Conservation (phyloP, 352 stramenopile genomes). For the Phytopythium delawarense region DNA sequence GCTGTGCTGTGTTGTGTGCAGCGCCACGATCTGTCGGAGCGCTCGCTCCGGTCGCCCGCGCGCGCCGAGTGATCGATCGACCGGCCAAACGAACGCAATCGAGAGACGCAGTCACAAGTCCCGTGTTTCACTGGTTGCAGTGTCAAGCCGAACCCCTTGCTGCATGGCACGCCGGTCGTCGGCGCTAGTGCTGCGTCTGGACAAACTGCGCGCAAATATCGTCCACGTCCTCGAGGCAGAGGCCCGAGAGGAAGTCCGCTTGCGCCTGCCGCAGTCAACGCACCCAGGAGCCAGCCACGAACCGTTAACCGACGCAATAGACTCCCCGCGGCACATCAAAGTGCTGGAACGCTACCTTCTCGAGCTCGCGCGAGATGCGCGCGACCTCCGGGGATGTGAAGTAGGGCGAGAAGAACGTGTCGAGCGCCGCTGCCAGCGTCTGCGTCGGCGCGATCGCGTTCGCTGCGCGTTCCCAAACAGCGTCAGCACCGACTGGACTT, state of each 20-base stretch:
- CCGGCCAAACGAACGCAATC: constrained; percentile 4
- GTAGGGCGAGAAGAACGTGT: constrained; percentile 63
- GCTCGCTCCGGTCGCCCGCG: not conserved
- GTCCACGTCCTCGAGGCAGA: constrained; percentile 67
- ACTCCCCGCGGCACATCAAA: not conserved
- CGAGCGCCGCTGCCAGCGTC: constrained; percentile 37
- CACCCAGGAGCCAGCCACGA: constrained; percentile 2
- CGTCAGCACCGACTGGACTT: not conserved
- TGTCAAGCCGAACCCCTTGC: not conserved
- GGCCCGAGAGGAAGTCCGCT: constrained; percentile 43
- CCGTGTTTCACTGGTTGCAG: not conserved
- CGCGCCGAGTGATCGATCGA: not conserved
- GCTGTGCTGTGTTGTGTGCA: not conserved
- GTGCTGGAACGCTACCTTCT: constrained; percentile 30
- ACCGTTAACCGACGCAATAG: not conserved
- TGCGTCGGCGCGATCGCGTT: constrained; percentile 34
- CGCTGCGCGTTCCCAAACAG: constrained; percentile 2
- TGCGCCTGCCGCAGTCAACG: constrained; percentile 26
- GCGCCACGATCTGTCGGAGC: constrained; percentile 38
- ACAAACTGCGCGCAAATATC: constrained; percentile 73
- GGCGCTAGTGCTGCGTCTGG: constrained; percentile 13
- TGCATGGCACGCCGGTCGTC: no score
- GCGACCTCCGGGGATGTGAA: constrained; percentile 54
- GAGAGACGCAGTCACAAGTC: not conserved
- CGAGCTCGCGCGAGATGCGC: constrained; percentile 56